Base-by-base conservation (phyloP, 2,329 filamentous ascomycete species). In the Cyphellophora europaea region DNA sequence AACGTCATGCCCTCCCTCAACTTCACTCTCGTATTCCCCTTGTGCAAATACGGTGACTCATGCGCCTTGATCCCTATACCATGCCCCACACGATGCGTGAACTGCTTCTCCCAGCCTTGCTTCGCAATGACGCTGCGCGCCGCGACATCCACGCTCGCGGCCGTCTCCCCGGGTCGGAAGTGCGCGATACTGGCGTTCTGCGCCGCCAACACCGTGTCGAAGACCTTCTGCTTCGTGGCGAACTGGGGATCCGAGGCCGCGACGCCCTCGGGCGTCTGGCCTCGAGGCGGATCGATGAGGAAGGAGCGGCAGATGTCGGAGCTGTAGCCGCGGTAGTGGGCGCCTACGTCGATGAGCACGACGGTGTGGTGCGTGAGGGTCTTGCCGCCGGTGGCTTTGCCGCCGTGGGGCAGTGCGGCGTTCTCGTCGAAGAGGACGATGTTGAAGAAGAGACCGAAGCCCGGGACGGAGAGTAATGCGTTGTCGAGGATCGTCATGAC, bases 61-160 rank as follows among this genome's bases (percentile, higher is more conserved):
- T 79, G 75, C 1, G 74, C 74, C 54, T 79, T 79, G 49, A 80
- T 77, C 0, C 75, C 76, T 31, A 80, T 77, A 2, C 75, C 71
- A 45, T 80, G 76, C 1, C 75, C 75, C 1, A 79, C 58, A 2
- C 75, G 65, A 44, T 79, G 75, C 1, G 74, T 79, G 42, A 79
- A 79, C 0, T 62, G 63, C 13, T 66, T 56, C 0, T 70, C 72
- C 39, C 79, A 79, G 0, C 74, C 74, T 0, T 72, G 74, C 8
- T 66, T 52, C 10, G 68, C 62, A 32, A 79, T 79, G 13, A 79
- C 61, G 0, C 56, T 55, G 2, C 74, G 63, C 5, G 75, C 75
- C 2, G 75, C 74, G 27, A 79, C 65, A 40, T 79, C 75, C 2
- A 79, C 69, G 27, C 62, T 67, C 2, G 75, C 74, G 2, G 74